These are phyloP conservation scores for Nemania sp. DNA, from an alignment of 2,329 filamentous ascomycete species.

Conservation along the genomic window DNA sequence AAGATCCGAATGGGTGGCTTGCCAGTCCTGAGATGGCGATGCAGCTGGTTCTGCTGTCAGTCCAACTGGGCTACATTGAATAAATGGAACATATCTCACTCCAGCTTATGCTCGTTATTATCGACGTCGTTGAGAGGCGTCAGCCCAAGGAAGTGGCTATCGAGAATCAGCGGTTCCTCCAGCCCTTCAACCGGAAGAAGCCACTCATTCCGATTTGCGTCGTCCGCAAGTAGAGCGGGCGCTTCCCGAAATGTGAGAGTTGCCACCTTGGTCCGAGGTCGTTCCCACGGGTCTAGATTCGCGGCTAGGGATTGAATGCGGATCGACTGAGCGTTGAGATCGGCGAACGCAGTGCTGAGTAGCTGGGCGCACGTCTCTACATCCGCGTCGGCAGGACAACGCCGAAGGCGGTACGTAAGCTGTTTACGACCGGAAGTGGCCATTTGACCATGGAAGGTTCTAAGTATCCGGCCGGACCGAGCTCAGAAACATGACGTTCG, in stretches of 20 bases:
- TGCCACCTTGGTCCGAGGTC: neutral
- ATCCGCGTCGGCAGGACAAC: neutral
- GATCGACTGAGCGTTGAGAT: neutral
- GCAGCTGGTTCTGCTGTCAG: constrained; percentile 20
- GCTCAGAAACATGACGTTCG: too few relatives aligned
- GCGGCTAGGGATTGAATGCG: neutral
- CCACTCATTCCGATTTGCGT: neutral
- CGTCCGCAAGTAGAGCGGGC: neutral
- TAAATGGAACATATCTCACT: constrained; percentile 20
- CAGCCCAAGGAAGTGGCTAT: constrained; percentile 30
- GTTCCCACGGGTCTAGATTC: neutral
- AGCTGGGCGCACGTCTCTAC: neutral
- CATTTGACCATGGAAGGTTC: neutral
- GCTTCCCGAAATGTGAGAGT: neutral
- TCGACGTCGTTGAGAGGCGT: constrained; percentile 30
- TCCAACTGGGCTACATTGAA: neutral
- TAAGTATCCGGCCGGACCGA: too few relatives aligned
- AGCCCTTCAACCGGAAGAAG: neutral
- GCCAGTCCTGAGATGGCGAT: constrained; percentile 33
- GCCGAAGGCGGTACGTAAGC: neutral
- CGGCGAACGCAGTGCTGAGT: neutral
- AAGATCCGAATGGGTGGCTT: constrained; percentile 35
- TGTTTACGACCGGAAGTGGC: neutral
- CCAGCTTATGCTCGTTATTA: constrained; percentile 14
- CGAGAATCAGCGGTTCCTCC: constrained; percentile 21